Percentiles rank a stretch among this genome's conserved stretches.
Conservation (phyloP, 2,329 filamentous ascomycete genomes). For the Coniochaeta hoffmannii region DNA sequence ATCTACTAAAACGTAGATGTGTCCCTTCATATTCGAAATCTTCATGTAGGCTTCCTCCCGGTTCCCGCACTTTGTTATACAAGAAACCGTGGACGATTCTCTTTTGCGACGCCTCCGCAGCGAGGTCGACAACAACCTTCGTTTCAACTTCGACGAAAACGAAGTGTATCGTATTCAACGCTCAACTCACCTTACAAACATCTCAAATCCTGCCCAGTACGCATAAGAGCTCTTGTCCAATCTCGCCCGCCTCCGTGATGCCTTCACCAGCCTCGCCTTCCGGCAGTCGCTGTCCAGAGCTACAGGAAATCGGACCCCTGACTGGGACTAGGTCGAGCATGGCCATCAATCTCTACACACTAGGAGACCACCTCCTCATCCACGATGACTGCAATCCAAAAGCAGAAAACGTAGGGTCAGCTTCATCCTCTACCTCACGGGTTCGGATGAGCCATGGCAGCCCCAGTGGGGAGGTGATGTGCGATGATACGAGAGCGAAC, state of each 20-base stretch:
- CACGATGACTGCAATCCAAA: constrained; percentile 99
- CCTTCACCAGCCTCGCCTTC: constrained; percentile 85
- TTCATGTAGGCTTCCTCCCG: too few relatives aligned
- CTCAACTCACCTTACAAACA: constrained; percentile 92
- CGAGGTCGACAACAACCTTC: constrained; percentile 84
- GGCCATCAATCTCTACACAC: constrained; percentile 98
- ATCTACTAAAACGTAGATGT: too few relatives aligned
- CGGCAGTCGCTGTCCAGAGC: constrained; percentile 82
- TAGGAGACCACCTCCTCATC: constrained; percentile 89
- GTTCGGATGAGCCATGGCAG: constrained; percentile 87
- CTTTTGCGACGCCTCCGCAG: constrained; percentile 80
- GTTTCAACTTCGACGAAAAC: constrained; percentile 96
- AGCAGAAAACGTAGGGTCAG: constrained; percentile 92
- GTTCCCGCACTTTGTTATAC: constrained; percentile 91
- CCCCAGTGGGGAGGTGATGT: constrained; percentile 88
- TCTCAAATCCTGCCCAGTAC: constrained; percentile 84
- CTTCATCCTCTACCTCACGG: constrained; percentile 93
- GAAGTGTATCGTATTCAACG: constrained; percentile 99
- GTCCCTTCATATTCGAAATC: too few relatives aligned
- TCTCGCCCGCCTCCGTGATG: constrained; percentile 82
- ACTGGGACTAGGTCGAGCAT: constrained; percentile 96
- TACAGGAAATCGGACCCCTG: constrained; percentile 75
- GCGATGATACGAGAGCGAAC: constrained; percentile 64
- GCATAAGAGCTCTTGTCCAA: constrained; percentile 82
- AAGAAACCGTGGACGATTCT: constrained; percentile 67